Conservation (phyloP, 176 grass and related monocot species). For the Musa beccarii region DNA sequence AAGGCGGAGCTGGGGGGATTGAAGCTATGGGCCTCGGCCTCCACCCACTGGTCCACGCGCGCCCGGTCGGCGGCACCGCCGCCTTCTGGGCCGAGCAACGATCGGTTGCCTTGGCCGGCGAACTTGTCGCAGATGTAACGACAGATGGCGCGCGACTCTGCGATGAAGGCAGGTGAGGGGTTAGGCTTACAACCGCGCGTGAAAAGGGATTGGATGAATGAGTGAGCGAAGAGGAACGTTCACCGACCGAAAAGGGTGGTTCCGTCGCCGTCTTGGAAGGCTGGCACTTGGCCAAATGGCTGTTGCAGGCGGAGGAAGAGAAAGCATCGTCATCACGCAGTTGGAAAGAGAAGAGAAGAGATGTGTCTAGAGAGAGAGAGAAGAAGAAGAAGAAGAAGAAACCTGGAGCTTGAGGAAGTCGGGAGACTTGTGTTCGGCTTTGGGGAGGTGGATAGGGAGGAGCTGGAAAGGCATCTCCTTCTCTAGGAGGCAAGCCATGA, state of each 20-base stretch:
- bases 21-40: slow-evolving; percentile 11
- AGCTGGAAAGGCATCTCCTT: slow-evolving; percentile 13
- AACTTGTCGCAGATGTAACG: slow-evolving; percentile 20
- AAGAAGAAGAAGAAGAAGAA: not conserved
- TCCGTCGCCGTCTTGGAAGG: slow-evolving; percentile 1
- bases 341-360: not conserved
- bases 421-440: slow-evolving; percentile 13
- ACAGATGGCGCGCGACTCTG: slow-evolving; percentile 19
- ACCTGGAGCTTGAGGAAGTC: slow-evolving; percentile 19
- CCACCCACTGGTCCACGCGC: slow-evolving; percentile 16
- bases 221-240: not conserved
- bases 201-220: too few relatives aligned
- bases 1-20: not conserved
- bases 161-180: not conserved
- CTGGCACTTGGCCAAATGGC: slow-evolving; percentile 16
- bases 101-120: slow-evolving; percentile 2
- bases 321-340: not conserved
- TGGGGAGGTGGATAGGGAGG: slow-evolving; percentile 5
- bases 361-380: not conserved
- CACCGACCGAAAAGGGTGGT: slow-evolving; percentile 9
- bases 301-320: not conserved
- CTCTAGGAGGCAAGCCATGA: slow-evolving; percentile 12
- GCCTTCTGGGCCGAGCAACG: not conserved
- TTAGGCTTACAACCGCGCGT: not conserved
- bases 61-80: not conserved